Evolutionary conservation across 495 filamentous ascomycete genomes (phyloP), one percentile per base, ranked within the genome.

Genomic region (Cladorrhinum samala): DNA sequence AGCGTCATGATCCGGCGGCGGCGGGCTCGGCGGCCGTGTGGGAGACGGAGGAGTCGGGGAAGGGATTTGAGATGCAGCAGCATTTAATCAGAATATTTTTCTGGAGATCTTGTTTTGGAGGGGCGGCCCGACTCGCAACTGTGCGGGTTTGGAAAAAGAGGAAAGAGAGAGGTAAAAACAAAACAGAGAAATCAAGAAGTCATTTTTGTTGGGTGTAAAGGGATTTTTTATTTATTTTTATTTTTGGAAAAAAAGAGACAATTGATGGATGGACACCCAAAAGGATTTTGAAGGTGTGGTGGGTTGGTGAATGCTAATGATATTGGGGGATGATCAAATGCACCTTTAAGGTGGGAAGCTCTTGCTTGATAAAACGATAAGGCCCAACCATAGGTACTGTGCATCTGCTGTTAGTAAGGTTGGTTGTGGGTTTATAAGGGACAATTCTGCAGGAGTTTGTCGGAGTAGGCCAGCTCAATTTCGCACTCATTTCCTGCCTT

Each of bases 1-100:
- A 88, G 79, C 46, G 77, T 75, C 23, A 71, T 62, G 67, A 83
- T 72, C 55, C 80, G 71, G 55, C 68, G 71, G 49, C 80, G 77
- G 45, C 80, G 77, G 38, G 77, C 76, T 53, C 76, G 74, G 49
- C 77, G 76, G 59, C 72, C 74, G 49, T 80, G 75, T 43, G 77
- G 77, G 20, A 79, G 68, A 42, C 72, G 76, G 61, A 74, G 72
- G 62, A 81, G 62, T 51, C 57, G 61, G 45, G 63, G 65, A 57
- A 73, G 42, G 50, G 68, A 71, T 51, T 64, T 65, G 61, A 72
- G 46, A 19, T 18, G 24, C 39, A 55, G 41, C 16, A 27, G 4
- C 38, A 40, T 19, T 19, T 19, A 33, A 30, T 8, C 8, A 21
- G 18, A 38, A 8, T 24, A 19, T 24, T 21, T 6, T 43, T 3